Percentiles rank a stretch among this genome's conserved stretches.
phyloP scores from a whole-genome alignment of 176 grass and related monocot genomes.

The Oryza rufipogon region DNA sequence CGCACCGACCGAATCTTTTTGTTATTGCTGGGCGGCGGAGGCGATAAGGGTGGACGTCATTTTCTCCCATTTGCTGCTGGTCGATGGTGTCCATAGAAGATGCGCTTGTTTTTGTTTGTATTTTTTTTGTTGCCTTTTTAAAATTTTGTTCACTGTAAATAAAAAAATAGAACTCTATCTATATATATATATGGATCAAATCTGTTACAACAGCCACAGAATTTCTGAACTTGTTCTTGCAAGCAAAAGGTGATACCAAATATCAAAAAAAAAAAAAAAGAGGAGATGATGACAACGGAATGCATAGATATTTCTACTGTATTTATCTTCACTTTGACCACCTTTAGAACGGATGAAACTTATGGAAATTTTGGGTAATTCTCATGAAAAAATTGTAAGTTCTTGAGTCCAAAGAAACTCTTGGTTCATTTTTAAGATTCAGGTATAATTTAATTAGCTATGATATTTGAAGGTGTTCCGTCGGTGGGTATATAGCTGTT shows the following conservation, averaged over 20 bases:
- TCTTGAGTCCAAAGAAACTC: neutral
- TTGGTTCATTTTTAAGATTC: neutral
- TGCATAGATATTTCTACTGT: neutral
- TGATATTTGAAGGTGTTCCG: neutral
- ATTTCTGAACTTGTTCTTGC: slow-evolving; percentile 11
- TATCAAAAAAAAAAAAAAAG: neutral
- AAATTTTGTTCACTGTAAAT: slow-evolving; percentile 1
- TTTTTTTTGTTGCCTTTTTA: neutral
- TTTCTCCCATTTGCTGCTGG: slow-evolving; percentile 39
- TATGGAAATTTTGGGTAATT: neutral
- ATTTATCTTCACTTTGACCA: neutral
- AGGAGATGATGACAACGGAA: neutral
- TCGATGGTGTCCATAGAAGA: slow-evolving; percentile 21
- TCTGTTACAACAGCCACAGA: slow-evolving; percentile 1
- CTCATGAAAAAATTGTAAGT: neutral
- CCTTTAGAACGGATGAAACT: neutral
- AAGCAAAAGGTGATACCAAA: neutral
- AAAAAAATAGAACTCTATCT: neutral
- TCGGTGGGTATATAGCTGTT: neutral
- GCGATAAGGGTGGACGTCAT: slow-evolving; percentile 53
- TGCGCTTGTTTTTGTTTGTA: neutral
- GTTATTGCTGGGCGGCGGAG: slow-evolving; percentile 27
- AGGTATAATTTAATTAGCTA: neutral
- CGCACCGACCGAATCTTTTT: neutral
- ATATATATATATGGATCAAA: slow-evolving; percentile 1